Evolutionary conservation across 306 rosid genomes (phyloP), one percentile per base, ranked within the genome.

Genomic region (Acmispon strigosus): DNA sequence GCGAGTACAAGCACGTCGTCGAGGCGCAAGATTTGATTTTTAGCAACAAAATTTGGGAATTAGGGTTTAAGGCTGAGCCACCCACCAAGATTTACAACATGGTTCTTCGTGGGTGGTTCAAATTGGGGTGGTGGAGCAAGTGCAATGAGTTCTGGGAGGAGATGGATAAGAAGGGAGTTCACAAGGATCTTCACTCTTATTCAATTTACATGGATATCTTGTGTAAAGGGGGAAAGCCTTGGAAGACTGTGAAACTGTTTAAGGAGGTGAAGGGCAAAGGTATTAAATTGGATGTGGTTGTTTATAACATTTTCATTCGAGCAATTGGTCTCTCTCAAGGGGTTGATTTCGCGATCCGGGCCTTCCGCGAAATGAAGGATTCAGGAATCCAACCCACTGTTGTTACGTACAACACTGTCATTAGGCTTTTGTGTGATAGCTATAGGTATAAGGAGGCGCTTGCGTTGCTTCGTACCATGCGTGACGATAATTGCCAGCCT

Each of bases 101-200:
- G 78, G 75, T 93, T 74, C 90, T 90, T 76, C 92, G 92, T 0
- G 98, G 94, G 19, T 93, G 93, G 96, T 79, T 19, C 29, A 90
- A 86, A 64, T 71, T 93, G 79, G 93, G 90, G 22, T 93, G 96
- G 96, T 93, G 92, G 93, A 65, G 93, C 19, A 92, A 85, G 70
- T 92, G 98, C 52, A 71, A 89, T 56, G 98, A 90, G 57, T 86
- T 88, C 39, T 93, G 96, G 98, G 89, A 85, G 34, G 97, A 87
- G 80, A 93, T 93, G 96, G 98, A 93, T 62, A 73, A 18, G 52
- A 88, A 69, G 53, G 92, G 90, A 24, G 81, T 93, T 24, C 52
- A 55, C 16, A 93, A 93, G 77, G 87, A 90, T 82, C 47, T 87
- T 8, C 89, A 94, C 34, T 88, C 97, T 0, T 93, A 88, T 74